Evolutionary conservation across 352 stramenopile species (phyloP).

Genomic region (Phytophthora colocasiae): DNA sequence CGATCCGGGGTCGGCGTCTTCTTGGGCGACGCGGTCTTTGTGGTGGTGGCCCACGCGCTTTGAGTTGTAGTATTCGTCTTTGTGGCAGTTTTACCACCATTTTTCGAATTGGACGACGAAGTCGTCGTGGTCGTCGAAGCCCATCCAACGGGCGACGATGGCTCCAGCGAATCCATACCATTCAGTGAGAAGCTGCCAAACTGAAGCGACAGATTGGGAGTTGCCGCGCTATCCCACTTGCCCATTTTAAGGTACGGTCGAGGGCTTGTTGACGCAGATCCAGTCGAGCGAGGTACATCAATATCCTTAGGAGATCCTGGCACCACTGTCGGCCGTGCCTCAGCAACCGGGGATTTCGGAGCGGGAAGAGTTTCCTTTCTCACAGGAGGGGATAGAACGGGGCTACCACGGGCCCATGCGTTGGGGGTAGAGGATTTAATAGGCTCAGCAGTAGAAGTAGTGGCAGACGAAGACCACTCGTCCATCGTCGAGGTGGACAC

Average conservation of each 20-base stretch:
- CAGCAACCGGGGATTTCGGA: slow-evolving; percentile 42
- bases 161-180: slow-evolving; percentile 60
- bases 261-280: slow-evolving; percentile 56
- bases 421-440: slow-evolving; percentile 66
- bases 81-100: slow-evolving; percentile 46
- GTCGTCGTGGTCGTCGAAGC: slow-evolving; percentile 54
- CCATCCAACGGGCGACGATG: slow-evolving; percentile 73
- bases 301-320: slow-evolving; percentile 78
- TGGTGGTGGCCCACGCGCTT: slow-evolving; percentile 59
- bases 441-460: slow-evolving; percentile 43
- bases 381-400: slow-evolving; percentile 50
- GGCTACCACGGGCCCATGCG: slow-evolving; percentile 69
- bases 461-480: slow-evolving; percentile 60
- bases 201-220: slow-evolving; percentile 82
- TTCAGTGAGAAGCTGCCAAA: slow-evolving; percentile 90
- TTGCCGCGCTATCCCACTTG: slow-evolving; percentile 77
- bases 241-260: slow-evolving; percentile 88
- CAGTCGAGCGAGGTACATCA: slow-evolving; percentile 42
- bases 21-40: slow-evolving; percentile 62
- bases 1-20: slow-evolving; percentile 72
- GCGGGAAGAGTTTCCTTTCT: slow-evolving; percentile 22
- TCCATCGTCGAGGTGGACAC: slow-evolving; percentile 66
- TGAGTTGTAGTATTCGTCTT: slow-evolving; percentile 53
- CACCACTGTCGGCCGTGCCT: slow-evolving; percentile 52
- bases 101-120: slow-evolving; percentile 47